Conservation (phyloP, 306 rosid species). For the Begonia masoniana region DNA sequence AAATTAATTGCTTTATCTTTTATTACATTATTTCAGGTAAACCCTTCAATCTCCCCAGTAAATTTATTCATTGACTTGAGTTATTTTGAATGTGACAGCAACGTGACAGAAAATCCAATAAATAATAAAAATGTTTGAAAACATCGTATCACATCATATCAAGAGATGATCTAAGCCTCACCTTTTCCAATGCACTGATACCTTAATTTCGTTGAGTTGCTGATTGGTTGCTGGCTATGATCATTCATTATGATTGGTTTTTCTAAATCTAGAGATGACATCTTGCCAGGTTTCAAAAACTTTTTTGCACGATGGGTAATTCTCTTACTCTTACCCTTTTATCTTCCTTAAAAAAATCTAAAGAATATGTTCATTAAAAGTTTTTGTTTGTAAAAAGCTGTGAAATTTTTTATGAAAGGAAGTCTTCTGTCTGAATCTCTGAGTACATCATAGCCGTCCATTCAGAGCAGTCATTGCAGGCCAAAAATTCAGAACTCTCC, state of each 20-base stretch:
- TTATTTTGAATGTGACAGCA: no score
- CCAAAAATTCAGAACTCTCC: constrained; percentile 46
- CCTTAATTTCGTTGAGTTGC: constrained; percentile 89
- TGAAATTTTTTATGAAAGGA: not conserved
- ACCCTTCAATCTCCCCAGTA: no score
- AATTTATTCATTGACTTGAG: no score
- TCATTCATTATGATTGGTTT: constrained; percentile 54
- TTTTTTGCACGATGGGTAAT: constrained; percentile 30
- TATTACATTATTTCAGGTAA: no score
- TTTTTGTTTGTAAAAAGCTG: no score
- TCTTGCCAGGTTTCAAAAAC: constrained; percentile 4
- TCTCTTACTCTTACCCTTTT: constrained; percentile 9
- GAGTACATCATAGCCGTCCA: constrained; percentile 54
- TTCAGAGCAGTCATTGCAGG: constrained; percentile 26
- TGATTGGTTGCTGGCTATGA: constrained; percentile 63
- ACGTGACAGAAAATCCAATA: no score
- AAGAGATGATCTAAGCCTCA: not conserved
- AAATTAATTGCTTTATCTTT: no score
- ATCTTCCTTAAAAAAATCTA: not conserved
- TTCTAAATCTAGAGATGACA: constrained; percentile 17
- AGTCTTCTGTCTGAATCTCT: constrained; percentile 29
- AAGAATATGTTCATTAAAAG: no score
- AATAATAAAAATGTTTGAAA: no score
- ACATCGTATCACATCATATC: no score
- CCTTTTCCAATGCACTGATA: constrained; percentile 32